Conservation (phyloP, 352 stramenopile genomes). For the Albugo laibachii region DNA sequence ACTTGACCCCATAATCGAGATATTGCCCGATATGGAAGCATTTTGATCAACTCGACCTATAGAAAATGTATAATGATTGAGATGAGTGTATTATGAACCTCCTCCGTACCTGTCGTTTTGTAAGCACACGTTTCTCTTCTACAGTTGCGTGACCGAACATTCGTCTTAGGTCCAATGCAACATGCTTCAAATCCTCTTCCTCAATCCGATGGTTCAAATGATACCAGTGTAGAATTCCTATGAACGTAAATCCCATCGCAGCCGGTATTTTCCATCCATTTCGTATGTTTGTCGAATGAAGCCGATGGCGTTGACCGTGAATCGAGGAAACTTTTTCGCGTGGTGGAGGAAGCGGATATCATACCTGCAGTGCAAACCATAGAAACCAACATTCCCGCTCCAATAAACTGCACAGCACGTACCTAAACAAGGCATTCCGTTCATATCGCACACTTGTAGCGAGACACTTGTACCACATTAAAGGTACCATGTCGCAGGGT, state of each 20-base stretch:
- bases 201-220: conserved; percentile 43
- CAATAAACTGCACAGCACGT: no score
- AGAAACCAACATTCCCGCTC: no score
- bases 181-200: conserved; percentile 37
- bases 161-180: conserved; percentile 20
- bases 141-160: conserved; percentile 27
- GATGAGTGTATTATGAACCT: neutral
- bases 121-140: conserved; percentile 53
- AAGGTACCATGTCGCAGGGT: no score
- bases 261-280: conserved; percentile 39
- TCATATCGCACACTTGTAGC: no score
- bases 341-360: no score
- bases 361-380: no score
- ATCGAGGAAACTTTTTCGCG: neutral
- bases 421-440: no score
- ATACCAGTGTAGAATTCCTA: conserved; percentile 47
- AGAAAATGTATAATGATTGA: neutral
- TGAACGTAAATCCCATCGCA: conserved; percentile 37
- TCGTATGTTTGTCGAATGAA: conserved; percentile 1
- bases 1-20: conserved; percentile 60
- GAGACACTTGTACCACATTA: no score
- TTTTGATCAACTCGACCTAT: conserved; percentile 40
- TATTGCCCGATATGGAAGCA: conserved; percentile 54
- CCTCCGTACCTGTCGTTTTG: conserved; percentile 21
- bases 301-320: neutral